These are phyloP conservation scores for Albatrellus ellisii DNA, from an alignment of 768 basidiomycete genomes.

Conservation along the genomic window DNA sequence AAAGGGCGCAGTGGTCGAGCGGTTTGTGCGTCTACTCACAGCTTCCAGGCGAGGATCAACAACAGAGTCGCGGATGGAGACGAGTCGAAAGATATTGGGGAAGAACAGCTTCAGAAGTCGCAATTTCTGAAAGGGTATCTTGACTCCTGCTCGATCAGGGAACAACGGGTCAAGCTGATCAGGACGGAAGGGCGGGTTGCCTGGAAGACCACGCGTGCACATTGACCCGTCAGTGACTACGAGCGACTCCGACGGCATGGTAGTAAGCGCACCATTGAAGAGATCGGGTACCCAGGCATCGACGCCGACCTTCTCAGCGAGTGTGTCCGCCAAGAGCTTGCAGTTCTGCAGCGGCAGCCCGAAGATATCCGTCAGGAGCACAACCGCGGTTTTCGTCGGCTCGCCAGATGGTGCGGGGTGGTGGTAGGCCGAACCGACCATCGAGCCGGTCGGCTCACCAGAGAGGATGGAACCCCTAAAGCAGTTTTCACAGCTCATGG, in stretches of 20 bases:
- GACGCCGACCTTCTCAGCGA: conserved; percentile 33
- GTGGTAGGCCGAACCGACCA: conserved; percentile 33
- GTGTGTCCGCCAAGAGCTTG: conserved; percentile 43
- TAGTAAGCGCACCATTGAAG: conserved; percentile 31
- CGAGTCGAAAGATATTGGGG: conserved; percentile 13
- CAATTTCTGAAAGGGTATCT: conserved; percentile 12
- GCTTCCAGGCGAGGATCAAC: conserved; percentile 17
- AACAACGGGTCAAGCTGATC: conserved; percentile 19
- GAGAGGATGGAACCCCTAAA: conserved; percentile 28
- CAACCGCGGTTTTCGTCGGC: conserved; percentile 33
- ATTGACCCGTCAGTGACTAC: not conserved
- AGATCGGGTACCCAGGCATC: conserved; percentile 57
- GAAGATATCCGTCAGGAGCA: conserved; percentile 45
- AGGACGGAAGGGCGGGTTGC: conserved; percentile 18
- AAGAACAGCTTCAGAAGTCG: conserved; percentile 14
- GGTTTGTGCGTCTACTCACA: conserved; percentile 10
- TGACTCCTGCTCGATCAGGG: conserved; percentile 19
- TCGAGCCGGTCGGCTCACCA: conserved; percentile 31
- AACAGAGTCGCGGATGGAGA: conserved; percentile 17
- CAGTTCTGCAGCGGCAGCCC: conserved; percentile 37
- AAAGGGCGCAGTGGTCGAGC: not conserved
- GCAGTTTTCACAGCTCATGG: conserved; percentile 24
- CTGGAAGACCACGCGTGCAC: too few species aligned
- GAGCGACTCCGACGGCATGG: not conserved
- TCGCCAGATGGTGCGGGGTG: conserved; percentile 16